Percentiles rank a stretch among this genome's conserved stretches.
These are phyloP conservation scores for Ogataea pilisensis DNA, from an alignment of 805 yeast species.

Conservation along the genomic window DNA sequence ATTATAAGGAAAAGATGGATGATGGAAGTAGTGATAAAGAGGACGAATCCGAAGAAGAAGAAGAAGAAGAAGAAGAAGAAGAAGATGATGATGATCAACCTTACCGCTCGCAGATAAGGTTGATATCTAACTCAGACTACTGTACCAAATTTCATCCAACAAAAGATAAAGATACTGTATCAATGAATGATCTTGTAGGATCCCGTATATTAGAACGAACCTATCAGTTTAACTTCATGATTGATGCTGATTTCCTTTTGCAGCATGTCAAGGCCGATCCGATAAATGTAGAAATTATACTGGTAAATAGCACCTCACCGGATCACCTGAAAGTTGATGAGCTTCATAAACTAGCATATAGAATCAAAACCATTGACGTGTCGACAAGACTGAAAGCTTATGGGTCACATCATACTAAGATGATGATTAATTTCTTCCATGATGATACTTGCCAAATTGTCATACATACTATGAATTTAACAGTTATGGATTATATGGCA, in stretches of 20 bases:
- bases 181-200: constrained; percentile 25
- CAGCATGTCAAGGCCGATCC: constrained; percentile 21
- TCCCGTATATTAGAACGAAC: constrained; percentile 20
- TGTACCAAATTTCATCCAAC: constrained; percentile 16
- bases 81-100: not conserved
- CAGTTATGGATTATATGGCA: constrained; percentile 46
- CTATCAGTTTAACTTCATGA: constrained; percentile 32
- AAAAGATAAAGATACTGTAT: constrained; percentile 26
- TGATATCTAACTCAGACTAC: constrained; percentile 22
- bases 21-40: not conserved
- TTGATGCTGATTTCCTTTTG: constrained; percentile 26
- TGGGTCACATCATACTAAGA: constrained; percentile 61
- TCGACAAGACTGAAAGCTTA: constrained; percentile 26
- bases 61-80: not conserved
- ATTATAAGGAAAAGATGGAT: no score
- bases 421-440: constrained; percentile 54
- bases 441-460: constrained; percentile 47
- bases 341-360: constrained; percentile 17
- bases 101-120: constrained; percentile 24
- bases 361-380: constrained; percentile 28
- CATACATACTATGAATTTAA: constrained; percentile 57
- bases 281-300: constrained; percentile 15
- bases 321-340: constrained; percentile 34
- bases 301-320: constrained; percentile 32
- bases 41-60: not conserved